Percentiles rank a stretch among this genome's conserved stretches.
Conservation (phyloP, 495 filamentous ascomycete species). For the Pseudomonodictys pantanalensis region DNA sequence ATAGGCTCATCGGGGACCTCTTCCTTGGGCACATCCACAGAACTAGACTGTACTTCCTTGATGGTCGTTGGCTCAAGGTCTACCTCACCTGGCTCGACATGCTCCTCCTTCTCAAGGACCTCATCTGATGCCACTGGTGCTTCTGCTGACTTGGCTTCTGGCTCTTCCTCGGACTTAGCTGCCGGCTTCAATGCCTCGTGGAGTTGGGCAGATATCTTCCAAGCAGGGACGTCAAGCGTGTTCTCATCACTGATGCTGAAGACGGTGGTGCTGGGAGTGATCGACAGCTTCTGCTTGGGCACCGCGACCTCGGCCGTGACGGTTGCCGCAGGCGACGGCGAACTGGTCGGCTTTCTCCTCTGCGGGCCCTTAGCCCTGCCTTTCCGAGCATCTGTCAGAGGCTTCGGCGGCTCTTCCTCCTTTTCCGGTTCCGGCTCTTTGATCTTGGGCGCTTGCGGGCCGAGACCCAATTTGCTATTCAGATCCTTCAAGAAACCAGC, state of each 20-base stretch:
- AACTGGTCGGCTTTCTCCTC: conserved; percentile 65
- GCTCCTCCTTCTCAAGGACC: conserved; percentile 3
- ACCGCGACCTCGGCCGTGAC: conserved; percentile 25
- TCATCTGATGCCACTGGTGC: background rate
- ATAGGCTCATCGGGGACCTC: background rate
- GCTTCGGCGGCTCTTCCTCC: conserved; percentile 64
- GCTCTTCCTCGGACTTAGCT: background rate
- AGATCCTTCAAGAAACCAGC: conserved; percentile 87
- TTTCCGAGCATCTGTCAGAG: conserved; percentile 82
- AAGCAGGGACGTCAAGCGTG: conserved; percentile 42
- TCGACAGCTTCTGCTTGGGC: conserved; percentile 43
- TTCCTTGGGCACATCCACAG: background rate
- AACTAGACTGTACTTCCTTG: background rate
- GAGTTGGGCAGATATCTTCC: conserved; percentile 15
- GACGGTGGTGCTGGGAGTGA: conserved; percentile 51
- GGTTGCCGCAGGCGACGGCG: conserved; percentile 34
- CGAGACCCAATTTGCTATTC: conserved; percentile 77
- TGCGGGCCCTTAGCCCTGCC: conserved; percentile 83
- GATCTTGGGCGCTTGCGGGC: conserved; percentile 66
- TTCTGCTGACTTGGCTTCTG: background rate
- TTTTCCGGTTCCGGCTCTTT: conserved; percentile 59
- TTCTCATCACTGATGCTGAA: conserved; percentile 53
- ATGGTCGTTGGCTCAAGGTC: conserved; percentile 1
- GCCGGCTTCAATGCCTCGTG: conserved; percentile 3
- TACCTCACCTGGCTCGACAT: conserved; percentile 5